Conservation (phyloP, 1,139 yeast species). For the Nakaseomyces delphensis region DNA sequence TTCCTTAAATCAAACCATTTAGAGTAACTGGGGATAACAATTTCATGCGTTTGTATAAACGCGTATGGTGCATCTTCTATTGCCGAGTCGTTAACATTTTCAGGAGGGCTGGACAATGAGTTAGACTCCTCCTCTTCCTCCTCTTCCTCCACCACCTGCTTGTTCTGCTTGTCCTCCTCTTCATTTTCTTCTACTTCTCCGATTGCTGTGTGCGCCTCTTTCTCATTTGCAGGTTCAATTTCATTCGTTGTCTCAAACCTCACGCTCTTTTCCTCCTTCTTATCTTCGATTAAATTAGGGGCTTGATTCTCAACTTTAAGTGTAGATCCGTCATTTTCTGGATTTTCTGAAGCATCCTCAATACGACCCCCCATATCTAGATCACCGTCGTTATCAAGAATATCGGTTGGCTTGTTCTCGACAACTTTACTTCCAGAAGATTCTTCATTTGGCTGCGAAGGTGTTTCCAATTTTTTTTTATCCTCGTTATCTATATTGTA, state of each 20-base stretch:
- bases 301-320: not conserved
- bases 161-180: not conserved
- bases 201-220: not conserved
- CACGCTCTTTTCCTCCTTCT: not conserved
- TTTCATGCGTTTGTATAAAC: constrained; percentile 63
- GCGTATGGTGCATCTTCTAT: not conserved
- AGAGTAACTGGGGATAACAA: constrained; percentile 89
- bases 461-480: not conserved
- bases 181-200: not conserved
- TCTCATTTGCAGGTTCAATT: not conserved
- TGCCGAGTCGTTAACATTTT: not conserved
- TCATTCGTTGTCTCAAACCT: not conserved
- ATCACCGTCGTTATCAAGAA: not conserved
- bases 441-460: not conserved
- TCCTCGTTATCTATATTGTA: not conserved
- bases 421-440: not conserved
- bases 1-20: constrained; percentile 77
- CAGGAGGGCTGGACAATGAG: not conserved
- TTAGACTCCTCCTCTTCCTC: not conserved
- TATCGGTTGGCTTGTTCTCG: not conserved
- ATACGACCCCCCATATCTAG: not conserved
- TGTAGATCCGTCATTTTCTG: not conserved
- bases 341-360: not conserved
- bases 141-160: not conserved
- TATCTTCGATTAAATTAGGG: too few species aligned